These are phyloP conservation scores for Penicillium freii DNA, from an alignment of 2,329 filamentous ascomycete species.

Conservation along the genomic window DNA sequence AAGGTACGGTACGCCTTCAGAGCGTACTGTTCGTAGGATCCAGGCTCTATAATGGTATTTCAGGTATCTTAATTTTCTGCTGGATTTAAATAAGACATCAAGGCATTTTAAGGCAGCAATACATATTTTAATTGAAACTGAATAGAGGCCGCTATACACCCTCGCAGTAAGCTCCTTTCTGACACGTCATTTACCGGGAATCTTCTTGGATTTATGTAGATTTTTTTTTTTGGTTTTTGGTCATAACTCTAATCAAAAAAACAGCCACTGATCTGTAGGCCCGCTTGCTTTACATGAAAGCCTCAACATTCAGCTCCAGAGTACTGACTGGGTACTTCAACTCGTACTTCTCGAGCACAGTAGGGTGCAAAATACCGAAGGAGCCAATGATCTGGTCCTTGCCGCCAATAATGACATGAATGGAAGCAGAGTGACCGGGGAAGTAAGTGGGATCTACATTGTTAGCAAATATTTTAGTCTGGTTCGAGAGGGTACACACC, in stretches of 20 bases:
- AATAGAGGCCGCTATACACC: too few relatives aligned
- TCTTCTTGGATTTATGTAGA: background rate
- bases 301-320: constrained; percentile 90
- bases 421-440: constrained; percentile 79
- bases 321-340: constrained; percentile 90
- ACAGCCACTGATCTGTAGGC: background rate
- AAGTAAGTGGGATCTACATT: constrained; percentile 80
- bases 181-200: background rate
- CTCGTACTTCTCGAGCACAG: constrained; percentile 89
- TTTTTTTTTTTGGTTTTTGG: background rate
- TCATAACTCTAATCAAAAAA: constrained; percentile 1
- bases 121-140: too few relatives aligned
- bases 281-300: constrained; percentile 65
- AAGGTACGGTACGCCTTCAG: too few relatives aligned
- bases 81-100: too few relatives aligned
- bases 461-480: background rate
- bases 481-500: constrained; percentile 47
- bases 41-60: too few relatives aligned
- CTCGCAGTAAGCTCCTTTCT: background rate
- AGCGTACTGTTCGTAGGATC: too few relatives aligned
- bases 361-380: constrained; percentile 92
- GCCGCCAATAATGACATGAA: constrained; percentile 72
- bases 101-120: too few relatives aligned
- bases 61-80: too few relatives aligned
- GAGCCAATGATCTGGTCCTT: constrained; percentile 77